A percentile compares a stretch with the other conserved stretches of the same genome.
Conservation (phyloP, 768 basidiomycete species). For the Termitomyces heimii region DNA sequence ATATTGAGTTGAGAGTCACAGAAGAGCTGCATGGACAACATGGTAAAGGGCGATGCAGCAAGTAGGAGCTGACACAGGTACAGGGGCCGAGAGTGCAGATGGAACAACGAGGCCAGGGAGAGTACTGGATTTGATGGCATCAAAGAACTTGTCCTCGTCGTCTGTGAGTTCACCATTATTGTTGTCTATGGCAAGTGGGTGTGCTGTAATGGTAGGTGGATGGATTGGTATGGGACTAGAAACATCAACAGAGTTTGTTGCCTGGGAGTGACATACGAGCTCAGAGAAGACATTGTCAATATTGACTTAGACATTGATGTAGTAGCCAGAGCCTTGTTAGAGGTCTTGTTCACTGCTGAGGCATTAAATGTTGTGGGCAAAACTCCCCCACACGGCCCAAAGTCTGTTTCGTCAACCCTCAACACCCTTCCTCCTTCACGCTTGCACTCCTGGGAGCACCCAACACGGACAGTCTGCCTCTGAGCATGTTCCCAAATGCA, state of each 20-base stretch:
- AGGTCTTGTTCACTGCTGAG: background rate
- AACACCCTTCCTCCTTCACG: conserved; percentile 3
- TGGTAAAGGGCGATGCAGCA: background rate
- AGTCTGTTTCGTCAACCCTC: background rate
- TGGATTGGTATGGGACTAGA: background rate
- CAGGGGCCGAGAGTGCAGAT: background rate
- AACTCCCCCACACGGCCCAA: background rate
- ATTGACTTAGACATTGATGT: background rate
- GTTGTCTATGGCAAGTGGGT: conserved; percentile 9
- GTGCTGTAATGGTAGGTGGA: background rate
- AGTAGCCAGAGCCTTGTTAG: background rate
- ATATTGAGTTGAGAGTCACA: background rate
- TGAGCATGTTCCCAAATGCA: conserved; percentile 11
- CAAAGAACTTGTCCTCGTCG: conserved; percentile 96
- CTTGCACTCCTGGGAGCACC: background rate
- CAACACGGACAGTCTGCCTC: conserved; percentile 14
- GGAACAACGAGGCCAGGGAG: conserved; percentile 68
- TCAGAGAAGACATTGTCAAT: background rate
- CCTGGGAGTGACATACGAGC: background rate
- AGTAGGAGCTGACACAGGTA: background rate
- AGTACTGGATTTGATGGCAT: conserved; percentile 83
- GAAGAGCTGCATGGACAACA: background rate
- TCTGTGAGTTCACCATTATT: conserved; percentile 44
- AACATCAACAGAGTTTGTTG: background rate
- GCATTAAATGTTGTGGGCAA: background rate